phyloP scores from a whole-genome alignment of 163 green algal genomes.

The Chlamydomonas reinhardtii region DNA sequence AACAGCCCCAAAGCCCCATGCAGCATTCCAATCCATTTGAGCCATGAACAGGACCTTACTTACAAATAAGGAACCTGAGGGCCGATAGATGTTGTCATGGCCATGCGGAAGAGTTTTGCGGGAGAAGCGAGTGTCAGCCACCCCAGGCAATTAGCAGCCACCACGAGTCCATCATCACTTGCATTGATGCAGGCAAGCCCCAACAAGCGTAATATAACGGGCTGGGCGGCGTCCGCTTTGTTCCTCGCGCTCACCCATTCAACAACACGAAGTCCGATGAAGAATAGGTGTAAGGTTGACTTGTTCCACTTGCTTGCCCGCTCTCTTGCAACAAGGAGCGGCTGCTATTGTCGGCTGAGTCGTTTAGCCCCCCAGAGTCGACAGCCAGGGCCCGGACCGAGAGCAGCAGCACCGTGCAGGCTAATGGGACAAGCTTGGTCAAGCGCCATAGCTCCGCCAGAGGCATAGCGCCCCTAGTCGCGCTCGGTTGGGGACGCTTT shows the following conservation, averaged over 20 bases:
- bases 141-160: not conserved
- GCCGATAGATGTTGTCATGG: not conserved
- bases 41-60: not conserved
- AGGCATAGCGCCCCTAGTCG: too few relatives aligned
- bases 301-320: not conserved
- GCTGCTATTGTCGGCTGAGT: too few relatives aligned
- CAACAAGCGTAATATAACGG: not conserved
- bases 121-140: not conserved
- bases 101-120: not conserved
- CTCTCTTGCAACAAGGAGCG: not conserved
- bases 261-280: slow-evolving; percentile 42
- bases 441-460: too few relatives aligned
- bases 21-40: not conserved
- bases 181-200: not conserved
- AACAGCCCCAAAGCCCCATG: not conserved
- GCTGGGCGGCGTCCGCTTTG: not conserved
- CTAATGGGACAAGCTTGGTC: too few relatives aligned
- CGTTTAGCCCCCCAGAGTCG: too few relatives aligned
- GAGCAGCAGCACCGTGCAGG: too few relatives aligned
- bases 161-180: not conserved
- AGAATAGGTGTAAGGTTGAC: not conserved
- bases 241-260: slow-evolving; percentile 24
- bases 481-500: too few relatives aligned
- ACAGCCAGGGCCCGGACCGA: too few relatives aligned
- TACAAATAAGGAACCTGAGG: slow-evolving; percentile 62